A percentile compares a stretch with the other conserved stretches of the same genome.
These are phyloP conservation scores for Clavariopsis aquatica DNA, from an alignment of 495 filamentous ascomycete genomes.

Conservation along the genomic window DNA sequence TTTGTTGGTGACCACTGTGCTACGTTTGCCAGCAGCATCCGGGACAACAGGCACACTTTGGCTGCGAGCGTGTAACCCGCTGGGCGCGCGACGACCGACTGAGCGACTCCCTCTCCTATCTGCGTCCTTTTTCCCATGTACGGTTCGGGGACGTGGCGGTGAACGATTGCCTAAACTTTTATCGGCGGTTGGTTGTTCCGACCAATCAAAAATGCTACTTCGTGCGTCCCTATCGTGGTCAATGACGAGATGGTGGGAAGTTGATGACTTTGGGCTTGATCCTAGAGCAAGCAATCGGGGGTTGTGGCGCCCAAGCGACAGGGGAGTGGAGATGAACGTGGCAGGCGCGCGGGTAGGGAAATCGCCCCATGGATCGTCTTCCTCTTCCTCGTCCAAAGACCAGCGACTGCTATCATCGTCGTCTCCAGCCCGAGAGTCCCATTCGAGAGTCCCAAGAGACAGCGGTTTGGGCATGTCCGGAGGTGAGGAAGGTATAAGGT, in stretches of 20 bases:
- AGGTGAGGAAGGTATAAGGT: constrained; percentile 31
- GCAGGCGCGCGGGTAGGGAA: constrained; percentile 18
- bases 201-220: constrained; percentile 82
- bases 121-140: constrained; percentile 83
- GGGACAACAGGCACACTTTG: constrained; percentile 91
- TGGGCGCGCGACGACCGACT: constrained; percentile 72
- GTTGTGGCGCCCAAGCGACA: constrained; percentile 35
- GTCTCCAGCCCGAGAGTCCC: constrained; percentile 31
- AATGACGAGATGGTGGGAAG: constrained; percentile 22
- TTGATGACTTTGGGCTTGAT: constrained; percentile 32
- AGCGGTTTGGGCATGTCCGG: constrained; percentile 37
- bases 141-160: constrained; percentile 75
- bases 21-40: constrained; percentile 61
- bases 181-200: constrained; percentile 65
- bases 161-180: constrained; percentile 53
- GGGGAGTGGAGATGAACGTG: constrained; percentile 29
- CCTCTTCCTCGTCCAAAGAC: constrained; percentile 41
- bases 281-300: constrained; percentile 23
- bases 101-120: constrained; percentile 72
- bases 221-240: constrained; percentile 45
- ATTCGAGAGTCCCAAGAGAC: constrained; percentile 37
- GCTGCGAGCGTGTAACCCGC: constrained; percentile 79
- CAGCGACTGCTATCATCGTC: constrained; percentile 39
- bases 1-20: constrained; percentile 64
- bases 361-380: constrained; percentile 30